Conservation (phyloP, 108 stramenopile genomes). For the Bacterosira constricta region DNA sequence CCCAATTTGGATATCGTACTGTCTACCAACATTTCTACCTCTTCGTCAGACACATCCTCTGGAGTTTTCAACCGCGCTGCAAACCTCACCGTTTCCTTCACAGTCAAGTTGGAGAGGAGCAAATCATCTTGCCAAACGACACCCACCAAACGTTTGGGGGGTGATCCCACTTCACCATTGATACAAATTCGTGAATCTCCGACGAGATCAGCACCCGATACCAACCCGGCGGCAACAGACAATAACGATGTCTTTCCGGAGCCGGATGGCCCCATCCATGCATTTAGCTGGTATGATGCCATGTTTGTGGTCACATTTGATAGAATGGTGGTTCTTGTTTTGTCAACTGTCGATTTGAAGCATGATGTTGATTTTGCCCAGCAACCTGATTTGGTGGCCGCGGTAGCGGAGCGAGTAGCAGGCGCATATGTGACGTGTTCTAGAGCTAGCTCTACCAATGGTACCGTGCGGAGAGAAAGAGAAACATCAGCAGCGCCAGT, state of each 20-base stretch:
- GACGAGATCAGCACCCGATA: slow-evolving; percentile 43
- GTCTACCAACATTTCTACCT: slow-evolving; percentile 59
- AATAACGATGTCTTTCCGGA: slow-evolving; percentile 73
- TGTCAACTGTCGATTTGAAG: too few species aligned
- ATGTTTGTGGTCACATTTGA: slow-evolving; percentile 64
- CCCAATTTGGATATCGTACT: slow-evolving; percentile 67
- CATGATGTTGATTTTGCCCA: too few species aligned
- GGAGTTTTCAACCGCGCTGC: slow-evolving; percentile 81
- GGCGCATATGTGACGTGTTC: slow-evolving; percentile 73
- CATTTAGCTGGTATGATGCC: slow-evolving; percentile 60
- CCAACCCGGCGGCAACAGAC: slow-evolving; percentile 63
- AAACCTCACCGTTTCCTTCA: slow-evolving; percentile 81
- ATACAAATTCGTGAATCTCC: slow-evolving; percentile 52
- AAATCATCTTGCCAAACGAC: slow-evolving; percentile 91
- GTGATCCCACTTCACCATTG: slow-evolving; percentile 56
- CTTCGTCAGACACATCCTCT: slow-evolving; percentile 21
- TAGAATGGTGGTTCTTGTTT: slow-evolving; percentile 37
- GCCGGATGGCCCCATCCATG: slow-evolving; percentile 85
- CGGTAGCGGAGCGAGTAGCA: slow-evolving; percentile 29
- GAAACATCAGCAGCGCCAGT: too few species aligned
- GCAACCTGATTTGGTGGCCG: background rate
- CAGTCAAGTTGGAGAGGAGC: slow-evolving; percentile 79
- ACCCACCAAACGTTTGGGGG: slow-evolving; percentile 76
- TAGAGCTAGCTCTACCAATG: slow-evolving; percentile 57
- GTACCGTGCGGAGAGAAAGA: slow-evolving; percentile 25